Evolutionary conservation across 768 basidiomycete genomes (phyloP).

Genomic region (Tulasnella calospora): DNA sequence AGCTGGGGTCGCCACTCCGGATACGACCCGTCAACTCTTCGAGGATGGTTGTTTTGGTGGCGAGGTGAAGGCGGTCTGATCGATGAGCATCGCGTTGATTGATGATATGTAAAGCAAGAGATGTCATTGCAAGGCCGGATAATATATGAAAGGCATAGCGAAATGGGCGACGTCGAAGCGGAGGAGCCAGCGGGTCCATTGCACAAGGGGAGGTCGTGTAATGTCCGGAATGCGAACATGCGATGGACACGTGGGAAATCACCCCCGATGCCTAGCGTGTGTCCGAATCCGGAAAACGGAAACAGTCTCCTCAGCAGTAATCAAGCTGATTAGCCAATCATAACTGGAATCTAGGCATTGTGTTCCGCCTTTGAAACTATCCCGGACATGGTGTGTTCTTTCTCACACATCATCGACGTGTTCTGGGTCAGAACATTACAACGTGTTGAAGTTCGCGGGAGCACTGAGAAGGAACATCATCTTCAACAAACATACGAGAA

Average conservation of each 20-base stretch:
- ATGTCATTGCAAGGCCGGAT: slow-evolving; percentile 1
- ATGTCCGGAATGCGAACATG: too few species aligned
- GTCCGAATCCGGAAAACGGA: too few species aligned
- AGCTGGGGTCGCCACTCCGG: not conserved
- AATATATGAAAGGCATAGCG: slow-evolving; percentile 1
- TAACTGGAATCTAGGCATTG: too few species aligned
- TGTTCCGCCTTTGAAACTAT: too few species aligned
- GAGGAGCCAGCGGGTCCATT: not conserved
- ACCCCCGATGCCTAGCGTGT: too few species aligned
- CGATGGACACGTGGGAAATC: too few species aligned
- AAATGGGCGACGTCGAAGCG: not conserved
- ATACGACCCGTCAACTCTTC: not conserved
- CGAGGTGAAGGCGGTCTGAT: not conserved
- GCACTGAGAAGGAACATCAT: not conserved
- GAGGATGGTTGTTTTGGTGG: not conserved
- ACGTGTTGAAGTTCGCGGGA: not conserved
- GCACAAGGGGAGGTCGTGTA: too few species aligned
- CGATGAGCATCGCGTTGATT: not conserved
- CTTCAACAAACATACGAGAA: not conserved
- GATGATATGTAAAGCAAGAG: not conserved
- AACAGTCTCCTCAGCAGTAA: too few species aligned
- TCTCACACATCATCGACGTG: too few species aligned
- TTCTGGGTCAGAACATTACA: too few species aligned
- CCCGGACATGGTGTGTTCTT: too few species aligned
- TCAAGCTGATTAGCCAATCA: too few species aligned